Percentiles rank a stretch among this genome's conserved stretches.
phyloP scores from a whole-genome alignment of 805 yeast species.

The Debaryomyces maramus region DNA sequence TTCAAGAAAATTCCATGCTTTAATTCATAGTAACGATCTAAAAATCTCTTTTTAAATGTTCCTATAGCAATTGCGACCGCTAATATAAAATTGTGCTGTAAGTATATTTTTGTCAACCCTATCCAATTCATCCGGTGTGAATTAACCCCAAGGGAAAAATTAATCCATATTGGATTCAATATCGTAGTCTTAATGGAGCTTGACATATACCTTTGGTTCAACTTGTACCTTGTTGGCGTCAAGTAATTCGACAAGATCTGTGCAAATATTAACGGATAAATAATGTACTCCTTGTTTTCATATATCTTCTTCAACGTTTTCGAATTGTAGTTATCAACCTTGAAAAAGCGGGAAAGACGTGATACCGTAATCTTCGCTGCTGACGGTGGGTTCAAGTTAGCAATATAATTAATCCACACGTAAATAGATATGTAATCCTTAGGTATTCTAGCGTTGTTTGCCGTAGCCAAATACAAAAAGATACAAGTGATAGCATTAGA shows the following conservation, averaged over 20 bases:
- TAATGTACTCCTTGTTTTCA: conserved; percentile 29
- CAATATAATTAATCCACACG: conserved; percentile 30
- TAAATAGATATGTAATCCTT: conserved; percentile 39
- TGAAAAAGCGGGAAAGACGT: conserved; percentile 22
- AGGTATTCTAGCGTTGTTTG: conserved; percentile 27
- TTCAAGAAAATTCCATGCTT: conserved; percentile 11
- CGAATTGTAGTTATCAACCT: conserved; percentile 21
- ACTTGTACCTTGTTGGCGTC: conserved; percentile 37
- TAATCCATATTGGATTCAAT: conserved; percentile 44
- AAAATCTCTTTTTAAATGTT: conserved; percentile 20
- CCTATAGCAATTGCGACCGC: conserved; percentile 16
- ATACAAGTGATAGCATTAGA: conserved; percentile 26
- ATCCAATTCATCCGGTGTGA: conserved; percentile 27
- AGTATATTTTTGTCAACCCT: conserved; percentile 27
- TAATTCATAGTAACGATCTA: conserved; percentile 25
- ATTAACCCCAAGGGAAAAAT: conserved; percentile 30
- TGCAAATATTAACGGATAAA: conserved; percentile 38
- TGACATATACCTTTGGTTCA: conserved; percentile 38
- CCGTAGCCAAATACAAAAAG: conserved; percentile 27
- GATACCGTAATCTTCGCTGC: conserved; percentile 28
- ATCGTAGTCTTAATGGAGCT: conserved; percentile 28
- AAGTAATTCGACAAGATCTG: conserved; percentile 42
- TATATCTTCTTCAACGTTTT: conserved; percentile 21
- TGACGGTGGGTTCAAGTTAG: conserved; percentile 34
- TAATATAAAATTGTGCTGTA: conserved; percentile 24